These are phyloP conservation scores for Fusarium udum DNA, from an alignment of 2,329 filamentous ascomycete genomes.

Conservation along the genomic window DNA sequence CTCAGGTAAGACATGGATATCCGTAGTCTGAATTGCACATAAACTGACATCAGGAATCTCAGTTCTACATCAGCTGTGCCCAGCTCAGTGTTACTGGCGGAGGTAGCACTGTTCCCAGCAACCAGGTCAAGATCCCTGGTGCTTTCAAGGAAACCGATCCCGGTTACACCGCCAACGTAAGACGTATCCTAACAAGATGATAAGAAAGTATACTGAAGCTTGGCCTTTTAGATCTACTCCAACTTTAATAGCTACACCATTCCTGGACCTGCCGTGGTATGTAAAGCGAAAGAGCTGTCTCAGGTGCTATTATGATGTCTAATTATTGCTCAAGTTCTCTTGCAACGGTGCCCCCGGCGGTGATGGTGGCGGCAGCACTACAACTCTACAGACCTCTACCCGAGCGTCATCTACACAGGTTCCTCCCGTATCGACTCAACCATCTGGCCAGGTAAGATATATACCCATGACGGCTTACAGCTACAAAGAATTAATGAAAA, in stretches of 20 bases:
- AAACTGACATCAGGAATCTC: accelerated
- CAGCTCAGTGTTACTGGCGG: conserved; percentile 7
- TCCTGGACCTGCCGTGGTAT: conserved; percentile 9
- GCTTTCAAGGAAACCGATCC: conserved; percentile 1
- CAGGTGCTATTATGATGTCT: accelerated
- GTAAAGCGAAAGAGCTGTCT: accelerated
- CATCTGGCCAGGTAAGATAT: neutral
- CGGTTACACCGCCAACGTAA: conserved; percentile 9
- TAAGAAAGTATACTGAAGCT: accelerated
- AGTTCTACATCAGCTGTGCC: conserved; percentile 17
- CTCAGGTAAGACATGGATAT: neutral
- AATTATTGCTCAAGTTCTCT: neutral
- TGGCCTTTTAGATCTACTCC: neutral
- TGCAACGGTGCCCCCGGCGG: conserved; percentile 7
- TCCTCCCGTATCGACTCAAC: neutral
- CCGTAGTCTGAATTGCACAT: accelerated
- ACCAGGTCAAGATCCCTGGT: conserved; percentile 14
- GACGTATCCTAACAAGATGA: accelerated
- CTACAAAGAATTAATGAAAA: accelerated
- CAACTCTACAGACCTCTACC: conserved; percentile 6
- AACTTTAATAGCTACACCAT: conserved; percentile 11
- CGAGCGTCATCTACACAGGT: neutral
- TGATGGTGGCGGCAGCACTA: neutral
- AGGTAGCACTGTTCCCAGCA: neutral
- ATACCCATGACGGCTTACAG: accelerated